Base-by-base conservation (phyloP, 2,329 filamentous ascomycete genomes). In the Coniochaeta hoffmannii region DNA sequence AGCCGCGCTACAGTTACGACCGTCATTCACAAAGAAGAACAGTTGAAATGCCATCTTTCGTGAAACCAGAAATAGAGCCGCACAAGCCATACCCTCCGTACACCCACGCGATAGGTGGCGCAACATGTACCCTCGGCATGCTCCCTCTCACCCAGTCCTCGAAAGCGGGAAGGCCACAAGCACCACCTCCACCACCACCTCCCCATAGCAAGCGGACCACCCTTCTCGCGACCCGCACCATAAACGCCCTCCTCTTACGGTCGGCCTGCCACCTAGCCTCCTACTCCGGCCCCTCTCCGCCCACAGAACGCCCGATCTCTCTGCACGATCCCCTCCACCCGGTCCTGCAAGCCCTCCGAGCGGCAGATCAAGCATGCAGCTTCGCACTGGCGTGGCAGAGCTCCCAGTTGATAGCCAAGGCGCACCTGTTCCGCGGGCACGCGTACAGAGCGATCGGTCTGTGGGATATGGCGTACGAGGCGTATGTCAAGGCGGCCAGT, bases 371-470 rank as follows among this genome's bases (percentile, higher is more conserved):
- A 14, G 63, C 61, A 11, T 49, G 60, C 17, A 51, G 55, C 9
- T 53, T 59, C n/a, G 62, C 63, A 17, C 41, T 56, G 9, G 38
- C 53, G 15, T 50, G 54, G n/a, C 24, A 41, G 24, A 52, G 58
- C 30, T 57, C 55, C 14, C 59, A 63, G 11, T 55, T 62, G 17
- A 57, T 59, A 34, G 61, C 62, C 2, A 59, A 61, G 24, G 60
- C 58, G 2, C 56, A 64, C 22, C 55, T 65, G 4, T 63, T 61
- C 50, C 59, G 62, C 10, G 64, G 63, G 12, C 63, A 66, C 53
- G 61, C 60, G 41, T 59, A 63, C 28, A 55, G 60, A n/a, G 55
- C 53, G 15, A 53, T 64, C 55, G 60, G 58, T 15, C 55, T 53
- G 24, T 66, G 64, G 64, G 49, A 46, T 32, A 56, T 57, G 3